A percentile compares a stretch with the other conserved stretches of the same genome.
Conservation (phyloP, 78 protist species). For the Dictyostelium brefeldianum region DNA sequence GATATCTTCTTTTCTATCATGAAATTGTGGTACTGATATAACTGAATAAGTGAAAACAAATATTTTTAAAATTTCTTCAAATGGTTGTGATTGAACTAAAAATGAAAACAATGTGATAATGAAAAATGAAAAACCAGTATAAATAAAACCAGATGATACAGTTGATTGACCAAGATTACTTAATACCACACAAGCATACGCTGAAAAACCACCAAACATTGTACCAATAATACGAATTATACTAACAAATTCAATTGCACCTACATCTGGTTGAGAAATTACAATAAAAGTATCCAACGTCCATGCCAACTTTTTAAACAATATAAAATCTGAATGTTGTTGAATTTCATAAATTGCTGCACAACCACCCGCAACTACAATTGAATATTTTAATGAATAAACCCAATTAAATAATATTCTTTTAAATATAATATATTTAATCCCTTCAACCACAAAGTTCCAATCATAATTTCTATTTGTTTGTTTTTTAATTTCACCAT, state of each 20-base stretch:
- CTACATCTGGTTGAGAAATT: conserved; percentile 1
- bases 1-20: background rate
- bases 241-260: background rate
- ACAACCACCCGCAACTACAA: background rate
- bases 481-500: background rate
- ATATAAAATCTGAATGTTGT: background rate
- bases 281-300: conserved; percentile 14
- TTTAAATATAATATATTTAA: background rate
- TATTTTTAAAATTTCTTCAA: background rate
- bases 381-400: conserved; percentile 28
- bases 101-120: background rate
- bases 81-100: background rate
- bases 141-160: conserved; percentile 1
- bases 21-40: conserved; percentile 2
- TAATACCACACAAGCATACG: conserved; percentile 11
- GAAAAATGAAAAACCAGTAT: background rate
- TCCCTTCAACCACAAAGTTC: background rate
- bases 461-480: background rate
- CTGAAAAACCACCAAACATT: background rate
- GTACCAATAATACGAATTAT: conserved; percentile 19
- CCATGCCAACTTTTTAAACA: conserved; percentile 23
- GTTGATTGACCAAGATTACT: background rate
- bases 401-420: conserved; percentile 26
- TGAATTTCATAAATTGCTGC: background rate
- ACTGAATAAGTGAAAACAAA: conserved; percentile 20